A percentile compares a stretch with the other conserved stretches of the same genome.
phyloP scores from a whole-genome alignment of 371 early-diverging fungal genomes.

The Mucor piriformis region DNA sequence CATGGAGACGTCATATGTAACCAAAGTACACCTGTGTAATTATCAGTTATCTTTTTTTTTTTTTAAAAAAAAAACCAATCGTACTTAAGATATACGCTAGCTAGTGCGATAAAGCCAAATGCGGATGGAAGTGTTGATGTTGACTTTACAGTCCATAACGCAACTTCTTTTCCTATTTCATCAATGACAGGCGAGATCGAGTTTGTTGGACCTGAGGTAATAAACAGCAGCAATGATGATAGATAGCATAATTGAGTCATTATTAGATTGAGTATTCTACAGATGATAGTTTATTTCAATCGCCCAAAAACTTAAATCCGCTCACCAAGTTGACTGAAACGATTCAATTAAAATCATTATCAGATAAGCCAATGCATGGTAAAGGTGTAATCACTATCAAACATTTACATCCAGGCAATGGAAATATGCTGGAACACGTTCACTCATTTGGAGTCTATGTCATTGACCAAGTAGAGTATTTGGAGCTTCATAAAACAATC shows the following conservation, averaged over 20 bases:
- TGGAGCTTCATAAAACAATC: background rate
- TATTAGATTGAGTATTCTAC: conserved; percentile 3
- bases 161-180: conserved; percentile 1
- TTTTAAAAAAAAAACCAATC: background rate
- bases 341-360: conserved; percentile 11
- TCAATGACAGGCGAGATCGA: conserved; percentile 1
- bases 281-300: background rate
- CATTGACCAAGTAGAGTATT: conserved; percentile 41
- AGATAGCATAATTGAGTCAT: background rate
- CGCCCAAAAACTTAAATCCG: conserved; percentile 9
- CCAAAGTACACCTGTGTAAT: conserved; percentile 30
- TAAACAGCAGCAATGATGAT: background rate
- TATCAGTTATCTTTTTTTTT: background rate
- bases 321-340: conserved; percentile 14
- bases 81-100: background rate
- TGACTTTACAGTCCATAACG: conserved; percentile 1
- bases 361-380: conserved; percentile 15
- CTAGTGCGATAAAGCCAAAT: conserved; percentile 8
- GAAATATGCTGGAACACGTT: conserved; percentile 14
- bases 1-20: conserved; percentile 27
- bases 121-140: conserved; percentile 13
- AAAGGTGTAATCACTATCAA: conserved; percentile 27
- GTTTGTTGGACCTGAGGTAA: background rate
- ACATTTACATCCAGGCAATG: conserved; percentile 26
- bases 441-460: conserved; percentile 48